Evolutionary conservation across 148 eudicot genomes (phyloP).

Genomic region (Vaccinium macrocarpon): DNA sequence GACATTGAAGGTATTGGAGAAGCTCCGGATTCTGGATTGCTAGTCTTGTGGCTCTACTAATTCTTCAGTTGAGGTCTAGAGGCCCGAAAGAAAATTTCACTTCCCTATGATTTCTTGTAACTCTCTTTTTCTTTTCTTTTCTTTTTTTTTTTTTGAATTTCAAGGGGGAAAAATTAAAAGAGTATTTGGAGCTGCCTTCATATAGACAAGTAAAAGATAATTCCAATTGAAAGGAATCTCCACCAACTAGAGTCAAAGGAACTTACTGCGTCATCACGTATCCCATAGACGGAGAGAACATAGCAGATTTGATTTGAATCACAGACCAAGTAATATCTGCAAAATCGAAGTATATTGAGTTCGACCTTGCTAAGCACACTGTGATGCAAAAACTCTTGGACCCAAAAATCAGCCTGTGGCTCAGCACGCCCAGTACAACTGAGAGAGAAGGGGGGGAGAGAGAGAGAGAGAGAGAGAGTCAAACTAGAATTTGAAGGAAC

Average conservation of each 20-base stretch:
- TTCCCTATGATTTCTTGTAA: no score
- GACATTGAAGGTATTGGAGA: not conserved
- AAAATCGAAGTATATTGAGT: conserved; percentile 20
- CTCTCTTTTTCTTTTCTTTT: not conserved
- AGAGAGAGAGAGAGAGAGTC: not conserved
- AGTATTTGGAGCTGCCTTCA: not conserved
- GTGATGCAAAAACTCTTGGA: not conserved
- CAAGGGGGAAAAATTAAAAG: not conserved
- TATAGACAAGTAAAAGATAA: not conserved
- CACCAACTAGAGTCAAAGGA: conserved; percentile 7
- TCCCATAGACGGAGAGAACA: conserved; percentile 68
- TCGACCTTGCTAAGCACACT: not conserved
- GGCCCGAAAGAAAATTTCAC: not conserved
- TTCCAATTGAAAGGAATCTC: not conserved
- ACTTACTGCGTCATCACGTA: conserved; percentile 70
- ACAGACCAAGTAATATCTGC: conserved; percentile 79
- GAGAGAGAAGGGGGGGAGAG: not conserved
- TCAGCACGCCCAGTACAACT: not conserved
- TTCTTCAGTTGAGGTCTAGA: not conserved
- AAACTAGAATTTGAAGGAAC: conserved; percentile 21
- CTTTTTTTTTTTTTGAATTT: not conserved
- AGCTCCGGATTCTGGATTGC: not conserved
- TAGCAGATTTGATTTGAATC: conserved; percentile 69
- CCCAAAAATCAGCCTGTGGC: not conserved
- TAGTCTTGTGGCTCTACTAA: not conserved